These are phyloP conservation scores for Curvularia hawaiiensis DNA, from an alignment of 2,329 filamentous ascomycete species.

Conservation along the genomic window DNA sequence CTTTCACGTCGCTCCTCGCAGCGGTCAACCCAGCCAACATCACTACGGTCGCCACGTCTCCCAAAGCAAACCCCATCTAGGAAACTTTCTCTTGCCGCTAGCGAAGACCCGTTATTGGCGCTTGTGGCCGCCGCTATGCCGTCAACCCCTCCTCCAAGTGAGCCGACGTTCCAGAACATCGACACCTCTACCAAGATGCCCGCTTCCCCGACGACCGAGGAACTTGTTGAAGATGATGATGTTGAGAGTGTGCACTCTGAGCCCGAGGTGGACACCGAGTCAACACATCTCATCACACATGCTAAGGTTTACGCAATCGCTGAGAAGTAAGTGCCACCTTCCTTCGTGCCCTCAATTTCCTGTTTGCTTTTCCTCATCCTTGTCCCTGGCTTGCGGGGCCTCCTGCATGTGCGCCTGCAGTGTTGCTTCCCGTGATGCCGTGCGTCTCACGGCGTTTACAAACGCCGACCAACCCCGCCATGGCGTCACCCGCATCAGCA, in stretches of 20 bases:
- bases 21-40: slow-evolving; percentile 31
- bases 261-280: slow-evolving; percentile 45
- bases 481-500: slow-evolving; percentile 30
- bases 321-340: slow-evolving; percentile 51
- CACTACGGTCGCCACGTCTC: slow-evolving; percentile 26
- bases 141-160: slow-evolving; percentile 35
- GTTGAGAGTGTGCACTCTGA: slow-evolving; percentile 34
- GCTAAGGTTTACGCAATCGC: slow-evolving; percentile 57
- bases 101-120: slow-evolving; percentile 49
- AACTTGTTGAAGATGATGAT: slow-evolving; percentile 42
- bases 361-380: slow-evolving; percentile 19
- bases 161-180: slow-evolving; percentile 26
- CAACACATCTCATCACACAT: slow-evolving; percentile 53
- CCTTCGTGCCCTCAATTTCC: slow-evolving; percentile 6
- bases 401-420: slow-evolving; percentile 15
- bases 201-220: slow-evolving; percentile 41
- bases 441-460: slow-evolving; percentile 27
- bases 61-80: slow-evolving; percentile 24
- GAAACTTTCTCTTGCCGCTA: slow-evolving; percentile 39
- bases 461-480: slow-evolving; percentile 38
- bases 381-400: slow-evolving; percentile 18
- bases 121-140: slow-evolving; percentile 35
- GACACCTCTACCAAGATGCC: slow-evolving; percentile 37
- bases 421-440: slow-evolving; percentile 19
- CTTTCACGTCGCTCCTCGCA: slow-evolving; percentile 39